Conservation (phyloP, 305 asterid species). For the Plantago rigida region DNA sequence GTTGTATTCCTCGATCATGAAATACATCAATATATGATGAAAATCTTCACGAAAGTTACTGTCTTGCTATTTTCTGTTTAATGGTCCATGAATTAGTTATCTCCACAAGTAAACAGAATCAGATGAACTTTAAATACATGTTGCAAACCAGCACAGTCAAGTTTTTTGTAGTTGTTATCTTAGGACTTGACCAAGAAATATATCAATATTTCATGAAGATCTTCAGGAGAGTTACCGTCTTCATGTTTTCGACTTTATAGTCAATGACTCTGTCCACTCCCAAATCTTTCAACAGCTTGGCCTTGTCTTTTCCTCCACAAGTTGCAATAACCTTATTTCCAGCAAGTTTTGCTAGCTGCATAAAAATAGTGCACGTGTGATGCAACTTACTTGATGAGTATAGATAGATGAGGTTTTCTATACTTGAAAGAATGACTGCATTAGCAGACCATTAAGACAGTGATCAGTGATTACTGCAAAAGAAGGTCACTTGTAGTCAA, state of each 20-base stretch:
- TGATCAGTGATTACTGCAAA: neutral
- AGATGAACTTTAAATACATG: too few species aligned
- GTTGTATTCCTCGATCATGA: neutral
- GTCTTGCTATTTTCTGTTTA: slow-evolving; percentile 62
- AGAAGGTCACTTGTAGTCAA: slow-evolving; percentile 12
- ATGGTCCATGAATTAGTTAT: slow-evolving; percentile 49
- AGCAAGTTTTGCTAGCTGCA: slow-evolving; percentile 88
- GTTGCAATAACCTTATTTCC: slow-evolving; percentile 90
- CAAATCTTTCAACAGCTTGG: slow-evolving; percentile 69
- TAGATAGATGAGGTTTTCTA: slow-evolving; percentile 2
- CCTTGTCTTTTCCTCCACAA: slow-evolving; percentile 92
- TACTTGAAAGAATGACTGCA: slow-evolving; percentile 12
- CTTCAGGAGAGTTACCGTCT: slow-evolving; percentile 43
- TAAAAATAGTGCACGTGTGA: slow-evolving; percentile 23
- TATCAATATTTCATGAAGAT: neutral
- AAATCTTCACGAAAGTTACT: slow-evolving; percentile 33
- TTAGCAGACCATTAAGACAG: slow-evolving; percentile 4
- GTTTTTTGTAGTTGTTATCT: too few species aligned
- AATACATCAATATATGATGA: neutral
- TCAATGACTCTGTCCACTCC: slow-evolving; percentile 87
- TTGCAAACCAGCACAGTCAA: too few species aligned
- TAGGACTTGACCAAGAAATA: slow-evolving; percentile 1
- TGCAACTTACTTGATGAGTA: slow-evolving; percentile 14
- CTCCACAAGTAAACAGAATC: neutral
- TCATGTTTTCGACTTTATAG: slow-evolving; percentile 68